Evolutionary conservation across 306 rosid species (phyloP).

Genomic region (Cucurbita moschata): DNA sequence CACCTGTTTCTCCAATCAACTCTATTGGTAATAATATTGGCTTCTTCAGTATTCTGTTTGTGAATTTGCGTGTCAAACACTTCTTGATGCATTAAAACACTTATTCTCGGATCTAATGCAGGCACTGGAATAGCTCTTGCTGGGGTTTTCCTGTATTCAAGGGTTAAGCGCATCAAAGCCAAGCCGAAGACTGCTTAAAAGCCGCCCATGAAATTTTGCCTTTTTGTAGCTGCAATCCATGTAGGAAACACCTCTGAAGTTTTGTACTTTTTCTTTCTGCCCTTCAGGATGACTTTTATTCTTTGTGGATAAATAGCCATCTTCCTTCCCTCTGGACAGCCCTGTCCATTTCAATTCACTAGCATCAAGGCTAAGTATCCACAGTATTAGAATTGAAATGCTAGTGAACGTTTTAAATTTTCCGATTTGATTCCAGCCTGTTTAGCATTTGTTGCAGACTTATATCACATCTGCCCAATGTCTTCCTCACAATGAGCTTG

Average conservation of each 20-base stretch:
- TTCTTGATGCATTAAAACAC: background rate
- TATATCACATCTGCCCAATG: background rate
- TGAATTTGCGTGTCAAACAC: background rate
- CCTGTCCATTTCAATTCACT: background rate
- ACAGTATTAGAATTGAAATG: background rate
- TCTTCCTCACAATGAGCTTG: background rate
- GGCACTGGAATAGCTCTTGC: slow-evolving; percentile 87
- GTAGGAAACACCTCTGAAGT: slow-evolving; percentile 8
- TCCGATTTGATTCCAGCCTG: background rate
- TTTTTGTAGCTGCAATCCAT: slow-evolving; percentile 18
- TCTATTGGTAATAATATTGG: slow-evolving; percentile 47
- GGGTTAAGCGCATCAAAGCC: slow-evolving; percentile 67
- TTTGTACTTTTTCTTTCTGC: background rate
- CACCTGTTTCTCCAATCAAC: slow-evolving; percentile 72
- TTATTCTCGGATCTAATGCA: slow-evolving; percentile 16
- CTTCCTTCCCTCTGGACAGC: background rate
- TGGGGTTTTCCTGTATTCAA: slow-evolving; percentile 88
- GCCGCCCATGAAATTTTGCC: slow-evolving; percentile 18
- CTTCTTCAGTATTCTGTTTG: slow-evolving; percentile 9
- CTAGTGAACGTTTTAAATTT: background rate
- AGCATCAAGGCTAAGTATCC: background rate
- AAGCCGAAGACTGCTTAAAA: slow-evolving; percentile 60
- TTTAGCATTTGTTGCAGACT: background rate
- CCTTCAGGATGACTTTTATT: slow-evolving; percentile 10
- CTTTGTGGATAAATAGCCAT: slow-evolving; percentile 5